phyloP scores from a whole-genome alignment of 768 basidiomycete species.

The Lactarius trivialis region DNA sequence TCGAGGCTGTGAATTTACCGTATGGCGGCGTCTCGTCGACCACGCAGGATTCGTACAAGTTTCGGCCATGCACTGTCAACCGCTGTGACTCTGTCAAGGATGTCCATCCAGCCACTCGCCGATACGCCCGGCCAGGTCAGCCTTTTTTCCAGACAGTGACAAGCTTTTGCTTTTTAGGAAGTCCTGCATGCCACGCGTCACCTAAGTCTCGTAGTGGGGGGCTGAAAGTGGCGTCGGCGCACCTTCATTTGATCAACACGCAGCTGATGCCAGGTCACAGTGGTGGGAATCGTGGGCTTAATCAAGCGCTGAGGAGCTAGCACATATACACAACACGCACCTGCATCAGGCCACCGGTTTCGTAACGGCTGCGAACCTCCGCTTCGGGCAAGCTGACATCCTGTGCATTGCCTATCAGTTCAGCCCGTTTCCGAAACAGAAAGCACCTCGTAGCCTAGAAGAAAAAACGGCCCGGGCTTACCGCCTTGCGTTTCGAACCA shows the following conservation, averaged over 20 bases:
- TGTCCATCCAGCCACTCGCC: constrained; percentile 50
- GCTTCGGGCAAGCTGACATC: constrained; percentile 61
- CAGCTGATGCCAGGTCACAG: constrained; percentile 38
- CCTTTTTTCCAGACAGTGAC: constrained; percentile 61
- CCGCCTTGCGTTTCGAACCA: constrained; percentile 68
- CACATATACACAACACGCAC: constrained; percentile 33
- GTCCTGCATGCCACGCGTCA: constrained; percentile 39
- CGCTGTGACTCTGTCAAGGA: constrained; percentile 13
- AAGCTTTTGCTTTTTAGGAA: constrained; percentile 64
- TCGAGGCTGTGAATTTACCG: background rate
- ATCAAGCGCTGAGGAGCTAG: constrained; percentile 6
- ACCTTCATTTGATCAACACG: constrained; percentile 78
- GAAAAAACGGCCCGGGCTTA: constrained; percentile 32
- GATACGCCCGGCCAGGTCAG: constrained; percentile 61
- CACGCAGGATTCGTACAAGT: background rate
- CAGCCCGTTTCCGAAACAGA: background rate
- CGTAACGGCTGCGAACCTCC: constrained; percentile 64
- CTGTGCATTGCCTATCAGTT: constrained; percentile 29
- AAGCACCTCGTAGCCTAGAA: background rate
- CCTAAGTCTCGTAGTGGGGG: constrained; percentile 3
- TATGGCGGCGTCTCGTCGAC: background rate
- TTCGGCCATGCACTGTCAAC: background rate
- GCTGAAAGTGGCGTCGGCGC: constrained; percentile 19
- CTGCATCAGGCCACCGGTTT: constrained; percentile 56
- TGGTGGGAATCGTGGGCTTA: background rate